These are phyloP conservation scores for Suillus alpinus DNA, from an alignment of 768 basidiomycete genomes.

Conservation along the genomic window DNA sequence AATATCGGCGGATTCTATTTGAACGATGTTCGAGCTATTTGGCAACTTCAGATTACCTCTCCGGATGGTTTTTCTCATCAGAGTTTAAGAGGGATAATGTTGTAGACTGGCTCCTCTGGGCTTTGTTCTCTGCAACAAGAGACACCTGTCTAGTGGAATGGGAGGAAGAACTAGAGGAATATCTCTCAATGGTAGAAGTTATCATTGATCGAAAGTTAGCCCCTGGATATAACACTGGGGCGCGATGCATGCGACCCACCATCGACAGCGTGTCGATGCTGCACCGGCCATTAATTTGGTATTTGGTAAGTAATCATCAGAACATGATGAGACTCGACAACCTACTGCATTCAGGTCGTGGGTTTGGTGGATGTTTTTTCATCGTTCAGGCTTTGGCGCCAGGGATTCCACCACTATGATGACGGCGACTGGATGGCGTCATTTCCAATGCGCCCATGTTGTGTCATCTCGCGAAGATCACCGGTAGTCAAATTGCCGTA, in stretches of 20 bases:
- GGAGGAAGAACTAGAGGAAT: slow-evolving; percentile 50
- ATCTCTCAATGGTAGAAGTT: slow-evolving; percentile 40
- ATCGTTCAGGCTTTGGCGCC: slow-evolving; percentile 32
- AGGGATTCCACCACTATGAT: slow-evolving; percentile 57
- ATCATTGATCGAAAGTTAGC: slow-evolving; percentile 39
- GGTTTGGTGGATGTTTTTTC: slow-evolving; percentile 46
- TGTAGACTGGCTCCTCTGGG: slow-evolving; percentile 65
- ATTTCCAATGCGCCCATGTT: slow-evolving; percentile 54
- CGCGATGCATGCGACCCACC: slow-evolving; percentile 48
- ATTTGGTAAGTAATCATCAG: slow-evolving; percentile 40
- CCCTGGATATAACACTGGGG: slow-evolving; percentile 36
- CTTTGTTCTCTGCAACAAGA: slow-evolving; percentile 47
- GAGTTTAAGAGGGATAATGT: slow-evolving; percentile 46
- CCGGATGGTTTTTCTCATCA: slow-evolving; percentile 53
- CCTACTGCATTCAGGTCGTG: slow-evolving; percentile 43
- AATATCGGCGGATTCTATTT: slow-evolving; percentile 48
- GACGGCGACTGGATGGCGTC: slow-evolving; percentile 31
- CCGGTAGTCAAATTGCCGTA: slow-evolving; percentile 35
- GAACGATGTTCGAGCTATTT: slow-evolving; percentile 37
- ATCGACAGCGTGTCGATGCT: slow-evolving; percentile 53
- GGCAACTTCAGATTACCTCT: slow-evolving; percentile 28
- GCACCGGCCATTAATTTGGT: slow-evolving; percentile 67
- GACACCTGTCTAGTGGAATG: slow-evolving; percentile 34
- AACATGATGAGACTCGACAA: neutral
- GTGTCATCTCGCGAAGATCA: slow-evolving; percentile 42